Evolutionary conservation across 2,329 filamentous ascomycete genomes (phyloP).

Genomic region (Cucurbitaria berberidis): DNA sequence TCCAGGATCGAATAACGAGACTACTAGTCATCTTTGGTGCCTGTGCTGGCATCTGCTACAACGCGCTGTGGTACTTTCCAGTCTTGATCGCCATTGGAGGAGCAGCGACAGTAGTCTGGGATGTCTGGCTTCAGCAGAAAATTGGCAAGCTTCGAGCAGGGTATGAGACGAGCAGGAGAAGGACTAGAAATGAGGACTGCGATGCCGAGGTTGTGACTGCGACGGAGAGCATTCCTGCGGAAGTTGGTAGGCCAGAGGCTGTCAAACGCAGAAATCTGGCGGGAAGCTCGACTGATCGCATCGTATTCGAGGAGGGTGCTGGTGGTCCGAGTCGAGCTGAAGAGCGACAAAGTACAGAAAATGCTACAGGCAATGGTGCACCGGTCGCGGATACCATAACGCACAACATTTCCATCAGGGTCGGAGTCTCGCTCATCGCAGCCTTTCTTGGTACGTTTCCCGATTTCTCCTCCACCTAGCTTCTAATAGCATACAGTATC

Average conservation of each 20-base stretch:
- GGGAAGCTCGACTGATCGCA: conserved; percentile 24
- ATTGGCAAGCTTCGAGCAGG: conserved; percentile 38
- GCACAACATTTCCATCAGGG: conserved; percentile 47
- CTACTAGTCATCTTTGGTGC: conserved; percentile 69
- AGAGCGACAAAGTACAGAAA: conserved; percentile 6
- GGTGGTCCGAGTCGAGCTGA: conserved; percentile 5
- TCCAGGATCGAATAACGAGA: conserved; percentile 68
- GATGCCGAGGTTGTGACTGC: conserved; percentile 28
- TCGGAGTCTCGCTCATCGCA: conserved; percentile 47
- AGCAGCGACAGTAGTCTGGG: conserved; percentile 60
- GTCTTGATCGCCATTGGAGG: conserved; percentile 66
- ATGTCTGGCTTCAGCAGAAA: conserved; percentile 59
- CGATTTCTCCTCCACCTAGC: not conserved
- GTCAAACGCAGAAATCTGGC: conserved; percentile 28
- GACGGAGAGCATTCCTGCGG: conserved; percentile 16
- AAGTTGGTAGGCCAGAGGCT: conserved; percentile 23
- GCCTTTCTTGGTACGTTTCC: conserved; percentile 57
- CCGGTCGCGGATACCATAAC: conserved; percentile 30
- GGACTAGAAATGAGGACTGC: conserved; percentile 20
- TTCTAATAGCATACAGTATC: conserved; percentile 43
- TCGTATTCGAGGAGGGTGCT: conserved; percentile 12
- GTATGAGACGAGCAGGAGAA: conserved; percentile 24
- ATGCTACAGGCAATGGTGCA: not conserved
- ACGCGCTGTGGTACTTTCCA: conserved; percentile 77
- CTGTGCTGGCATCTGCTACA: conserved; percentile 71